Evolutionary conservation across 1,139 yeast species (phyloP).

Genomic region (Geotrichum reessii): DNA sequence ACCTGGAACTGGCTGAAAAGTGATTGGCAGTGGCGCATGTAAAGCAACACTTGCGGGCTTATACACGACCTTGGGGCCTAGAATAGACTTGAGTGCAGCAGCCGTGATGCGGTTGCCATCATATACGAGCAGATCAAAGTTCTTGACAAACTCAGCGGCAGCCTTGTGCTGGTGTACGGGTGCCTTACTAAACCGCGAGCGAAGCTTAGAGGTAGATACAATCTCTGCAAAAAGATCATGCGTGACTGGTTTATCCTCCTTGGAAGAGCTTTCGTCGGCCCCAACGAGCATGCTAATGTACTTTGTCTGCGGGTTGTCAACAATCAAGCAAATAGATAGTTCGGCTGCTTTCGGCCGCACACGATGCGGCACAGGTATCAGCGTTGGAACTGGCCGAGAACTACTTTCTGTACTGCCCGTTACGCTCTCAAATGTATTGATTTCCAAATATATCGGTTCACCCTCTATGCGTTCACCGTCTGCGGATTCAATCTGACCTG

Average conservation of each 20-base stretch:
- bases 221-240: conserved; percentile 28
- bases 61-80: conserved; percentile 26
- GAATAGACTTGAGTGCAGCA: conserved; percentile 23
- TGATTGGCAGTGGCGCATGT: conserved; percentile 27
- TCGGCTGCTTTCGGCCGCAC: conserved; percentile 22
- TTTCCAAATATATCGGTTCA: conserved; percentile 14
- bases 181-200: conserved; percentile 21
- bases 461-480: neutral
- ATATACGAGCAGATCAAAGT: conserved; percentile 26
- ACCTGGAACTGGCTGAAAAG: conserved; percentile 18
- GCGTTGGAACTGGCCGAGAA: conserved; percentile 7
- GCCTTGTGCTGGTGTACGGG: conserved; percentile 16
- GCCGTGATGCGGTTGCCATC: conserved; percentile 24
- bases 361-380: conserved; percentile 27
- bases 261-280: conserved; percentile 19
- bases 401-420: neutral
- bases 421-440: conserved; percentile 12
- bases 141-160: conserved; percentile 19
- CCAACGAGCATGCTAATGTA: conserved; percentile 23
- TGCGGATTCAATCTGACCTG: neutral
- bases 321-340: conserved; percentile 26
- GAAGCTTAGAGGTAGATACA: conserved; percentile 26
- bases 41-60: conserved; percentile 24
- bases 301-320: conserved; percentile 27
- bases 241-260: conserved; percentile 15